Conservation (phyloP, 768 basidiomycete genomes). For the Xerocomellus amylosporus region DNA sequence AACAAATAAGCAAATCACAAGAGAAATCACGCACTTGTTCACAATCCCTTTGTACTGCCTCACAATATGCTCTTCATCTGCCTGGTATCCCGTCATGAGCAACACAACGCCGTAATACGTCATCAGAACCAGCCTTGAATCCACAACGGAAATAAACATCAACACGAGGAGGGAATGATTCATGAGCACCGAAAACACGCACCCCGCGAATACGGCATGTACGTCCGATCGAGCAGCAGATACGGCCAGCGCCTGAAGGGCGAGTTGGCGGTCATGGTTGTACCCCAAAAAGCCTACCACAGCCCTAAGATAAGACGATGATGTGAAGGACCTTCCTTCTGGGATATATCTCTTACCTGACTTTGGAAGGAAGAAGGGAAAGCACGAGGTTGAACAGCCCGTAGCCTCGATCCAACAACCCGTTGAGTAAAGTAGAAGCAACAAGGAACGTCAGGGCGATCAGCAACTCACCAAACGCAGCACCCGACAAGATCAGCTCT, state of each 20-base stretch:
- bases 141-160: neutral
- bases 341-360: conserved; percentile 46
- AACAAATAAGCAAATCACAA: neutral
- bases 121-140: conserved; percentile 67
- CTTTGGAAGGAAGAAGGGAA: conserved; percentile 67
- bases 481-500: conserved; percentile 69
- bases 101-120: conserved; percentile 74
- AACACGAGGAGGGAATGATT: neutral
- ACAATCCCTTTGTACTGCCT: conserved; percentile 63
- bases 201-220: conserved; percentile 78
- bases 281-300: conserved; percentile 78
- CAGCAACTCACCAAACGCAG: conserved; percentile 64
- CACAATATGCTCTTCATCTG: conserved; percentile 63
- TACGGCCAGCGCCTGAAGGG: conserved; percentile 65
- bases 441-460: neutral
- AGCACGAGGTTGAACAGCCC: conserved; percentile 81
- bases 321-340: neutral
- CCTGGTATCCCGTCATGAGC: conserved; percentile 70
- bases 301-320: conserved; percentile 39
- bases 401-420: conserved; percentile 34
- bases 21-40: conserved; percentile 46
- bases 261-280: conserved; percentile 66
- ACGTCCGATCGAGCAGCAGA: conserved; percentile 66
- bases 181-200: conserved; percentile 19
- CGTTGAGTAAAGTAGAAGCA: neutral